Conservation (phyloP, 2,329 filamentous ascomycete genomes). For the Phaeophleospora eucalypticola region DNA sequence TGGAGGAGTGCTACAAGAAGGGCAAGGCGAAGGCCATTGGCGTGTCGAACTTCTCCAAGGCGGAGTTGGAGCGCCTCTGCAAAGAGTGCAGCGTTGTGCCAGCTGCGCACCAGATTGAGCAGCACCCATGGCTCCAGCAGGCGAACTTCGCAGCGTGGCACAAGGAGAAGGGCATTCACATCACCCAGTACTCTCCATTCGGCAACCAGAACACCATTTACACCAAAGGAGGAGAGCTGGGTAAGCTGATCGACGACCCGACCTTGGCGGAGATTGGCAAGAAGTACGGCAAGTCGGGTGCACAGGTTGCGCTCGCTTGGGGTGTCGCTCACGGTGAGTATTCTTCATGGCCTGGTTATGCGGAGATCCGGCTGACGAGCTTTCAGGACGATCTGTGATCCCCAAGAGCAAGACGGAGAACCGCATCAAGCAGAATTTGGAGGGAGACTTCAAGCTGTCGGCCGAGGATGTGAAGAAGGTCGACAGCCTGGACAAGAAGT, state of each 20-base stretch:
- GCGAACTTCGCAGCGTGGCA: constrained; percentile 47
- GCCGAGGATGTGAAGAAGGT: constrained; percentile 56
- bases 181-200: constrained; percentile 53
- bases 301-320: constrained; percentile 54
- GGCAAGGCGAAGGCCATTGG: constrained; percentile 48
- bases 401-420: constrained; percentile 49
- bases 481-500: constrained; percentile 54
- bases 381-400: constrained; percentile 43
- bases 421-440: constrained; percentile 34
- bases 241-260: constrained; percentile 51
- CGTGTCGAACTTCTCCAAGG: constrained; percentile 50
- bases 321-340: constrained; percentile 45
- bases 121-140: constrained; percentile 53
- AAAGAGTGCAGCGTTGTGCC: constrained; percentile 39
- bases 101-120: constrained; percentile 46
- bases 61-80: constrained; percentile 47
- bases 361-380: background rate
- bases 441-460: constrained; percentile 55
- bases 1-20: constrained; percentile 30
- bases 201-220: constrained; percentile 54
- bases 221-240: constrained; percentile 39
- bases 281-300: constrained; percentile 49
- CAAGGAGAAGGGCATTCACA: constrained; percentile 48
- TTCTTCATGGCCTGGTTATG: too few relatives aligned
- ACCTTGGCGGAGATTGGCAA: constrained; percentile 48